Percentiles rank a stretch among this genome's conserved stretches.
These are phyloP conservation scores for Neopestalotiopsis sp. DNA, from an alignment of 2,329 filamentous ascomycete genomes.

Conservation along the genomic window DNA sequence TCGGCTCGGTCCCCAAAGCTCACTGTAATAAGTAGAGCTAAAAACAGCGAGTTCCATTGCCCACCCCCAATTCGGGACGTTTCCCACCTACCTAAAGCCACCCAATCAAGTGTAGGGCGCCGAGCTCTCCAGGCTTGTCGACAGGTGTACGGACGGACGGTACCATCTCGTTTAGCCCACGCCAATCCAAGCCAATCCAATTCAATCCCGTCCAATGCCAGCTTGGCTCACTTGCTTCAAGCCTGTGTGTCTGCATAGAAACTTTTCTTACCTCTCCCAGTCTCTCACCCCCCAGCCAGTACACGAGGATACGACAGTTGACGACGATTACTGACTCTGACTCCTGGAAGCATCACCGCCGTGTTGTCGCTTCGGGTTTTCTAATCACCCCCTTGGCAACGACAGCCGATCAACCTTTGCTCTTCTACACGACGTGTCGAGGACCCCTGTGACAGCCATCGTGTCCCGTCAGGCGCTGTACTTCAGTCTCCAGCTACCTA, in stretches of 20 bases:
- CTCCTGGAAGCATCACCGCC: background rate
- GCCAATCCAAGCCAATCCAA: slow-evolving; percentile 12
- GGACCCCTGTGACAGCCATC: slow-evolving; percentile 3
- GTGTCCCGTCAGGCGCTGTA: background rate
- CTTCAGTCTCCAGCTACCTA: slow-evolving; percentile 3
- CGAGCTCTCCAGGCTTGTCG: background rate
- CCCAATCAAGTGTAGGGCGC: background rate
- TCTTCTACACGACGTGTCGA: background rate
- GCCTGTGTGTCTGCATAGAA: background rate
- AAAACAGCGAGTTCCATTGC: no score
- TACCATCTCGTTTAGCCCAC: slow-evolving; percentile 9
- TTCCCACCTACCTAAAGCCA: slow-evolving; percentile 7
- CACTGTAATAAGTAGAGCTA: no score
- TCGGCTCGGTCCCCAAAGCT: no score
- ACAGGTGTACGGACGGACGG: slow-evolving; percentile 4
- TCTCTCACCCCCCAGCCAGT: background rate
- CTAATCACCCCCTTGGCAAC: background rate
- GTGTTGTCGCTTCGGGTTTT: background rate
- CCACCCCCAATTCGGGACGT: background rate
- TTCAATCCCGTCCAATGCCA: slow-evolving; percentile 1
- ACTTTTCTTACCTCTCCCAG: slow-evolving; percentile 12
- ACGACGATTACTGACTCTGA: background rate
- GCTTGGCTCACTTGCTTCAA: slow-evolving; percentile 4
- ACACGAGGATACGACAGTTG: slow-evolving; percentile 12
- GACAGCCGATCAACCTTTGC: background rate